Evolutionary conservation across 495 filamentous ascomycete genomes (phyloP).

Genomic region (Penicillium fimorum): DNA sequence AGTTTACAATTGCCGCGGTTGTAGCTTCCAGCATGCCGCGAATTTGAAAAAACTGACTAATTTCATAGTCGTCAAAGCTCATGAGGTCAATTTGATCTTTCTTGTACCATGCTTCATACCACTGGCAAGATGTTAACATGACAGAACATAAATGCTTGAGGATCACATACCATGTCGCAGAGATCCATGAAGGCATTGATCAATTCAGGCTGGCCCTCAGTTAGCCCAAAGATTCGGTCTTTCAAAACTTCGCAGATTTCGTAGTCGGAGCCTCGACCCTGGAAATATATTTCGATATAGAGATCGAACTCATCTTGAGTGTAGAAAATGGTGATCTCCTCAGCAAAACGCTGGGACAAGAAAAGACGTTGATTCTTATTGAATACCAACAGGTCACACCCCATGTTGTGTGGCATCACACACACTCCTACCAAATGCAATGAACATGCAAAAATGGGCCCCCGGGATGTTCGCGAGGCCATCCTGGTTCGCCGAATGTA

Average conservation of each 20-base stretch:
- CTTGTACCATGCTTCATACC: background rate
- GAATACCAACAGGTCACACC: background rate
- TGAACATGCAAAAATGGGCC: background rate
- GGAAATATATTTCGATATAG: background rate
- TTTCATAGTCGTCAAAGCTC: background rate
- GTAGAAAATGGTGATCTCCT: background rate
- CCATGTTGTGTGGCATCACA: background rate
- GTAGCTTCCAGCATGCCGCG: background rate
- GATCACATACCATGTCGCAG: background rate
- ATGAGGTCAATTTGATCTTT: background rate
- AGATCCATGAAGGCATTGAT: background rate
- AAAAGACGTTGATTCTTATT: background rate
- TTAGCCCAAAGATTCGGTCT: background rate
- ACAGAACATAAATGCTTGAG: background rate
- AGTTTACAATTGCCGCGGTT: background rate
- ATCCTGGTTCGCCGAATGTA: background rate
- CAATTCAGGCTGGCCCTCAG: background rate
- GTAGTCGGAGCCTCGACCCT: background rate
- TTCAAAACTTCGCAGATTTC: background rate
- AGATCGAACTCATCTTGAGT: background rate
- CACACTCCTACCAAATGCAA: background rate
- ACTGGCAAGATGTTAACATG: background rate
- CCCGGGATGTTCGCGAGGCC: background rate
- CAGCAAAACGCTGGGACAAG: background rate
- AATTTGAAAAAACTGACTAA: background rate